Evolutionary conservation across 345 rosid genomes (phyloP), one percentile per base, ranked within the genome.

Genomic region (Bretschneidera sinensis): DNA sequence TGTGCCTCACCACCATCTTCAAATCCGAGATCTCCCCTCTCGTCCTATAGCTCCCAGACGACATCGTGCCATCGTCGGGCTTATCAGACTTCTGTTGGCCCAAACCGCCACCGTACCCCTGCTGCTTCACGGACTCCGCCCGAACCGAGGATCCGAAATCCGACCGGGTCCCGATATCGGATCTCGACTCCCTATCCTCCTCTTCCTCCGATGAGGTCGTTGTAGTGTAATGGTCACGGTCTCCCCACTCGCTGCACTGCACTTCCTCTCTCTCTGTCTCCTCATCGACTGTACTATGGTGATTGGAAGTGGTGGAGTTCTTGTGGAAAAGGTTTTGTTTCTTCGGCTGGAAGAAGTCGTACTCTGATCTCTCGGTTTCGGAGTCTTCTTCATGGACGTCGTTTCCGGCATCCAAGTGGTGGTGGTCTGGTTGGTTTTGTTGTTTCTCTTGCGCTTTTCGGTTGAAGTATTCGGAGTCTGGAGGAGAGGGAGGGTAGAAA

Each of bases 221-320:
- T 6, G 74, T 81, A 63, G 85, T 88, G 75, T 82, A 82, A 59
- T 67, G 90, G 70, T 83, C 92, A 50, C 71, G 96, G 72, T 90
- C 96, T 0, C 76, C 99, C 97, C 96, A 94, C 48, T 94, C 97
- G 56, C 97, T 94, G 76, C 96, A 94, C 68, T 83, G 96, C 21
- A 94, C 99, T 67, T 94, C 99, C 77, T 94, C 99, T 63, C 95
- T 76, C 71, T 88, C 97, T 1, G 88, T 74, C 75, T 85, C 88
- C 51, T 70, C 77, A 11, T 74, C 89, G 19, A 68, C 83, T 5
- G 58, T 33, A 49, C 58, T 34, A 4, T 39, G 45, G 16, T 39
- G 6, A 25, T 57, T 57, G 2, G 63, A 57, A 17, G 34, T 47
- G 21, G 21, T 33, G 19, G 54, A 53, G 34, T 43, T 54, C 57